Percentiles rank a stretch among this genome's conserved stretches.
Conservation (phyloP, 768 basidiomycete genomes). For the Lyophyllum semitale region DNA sequence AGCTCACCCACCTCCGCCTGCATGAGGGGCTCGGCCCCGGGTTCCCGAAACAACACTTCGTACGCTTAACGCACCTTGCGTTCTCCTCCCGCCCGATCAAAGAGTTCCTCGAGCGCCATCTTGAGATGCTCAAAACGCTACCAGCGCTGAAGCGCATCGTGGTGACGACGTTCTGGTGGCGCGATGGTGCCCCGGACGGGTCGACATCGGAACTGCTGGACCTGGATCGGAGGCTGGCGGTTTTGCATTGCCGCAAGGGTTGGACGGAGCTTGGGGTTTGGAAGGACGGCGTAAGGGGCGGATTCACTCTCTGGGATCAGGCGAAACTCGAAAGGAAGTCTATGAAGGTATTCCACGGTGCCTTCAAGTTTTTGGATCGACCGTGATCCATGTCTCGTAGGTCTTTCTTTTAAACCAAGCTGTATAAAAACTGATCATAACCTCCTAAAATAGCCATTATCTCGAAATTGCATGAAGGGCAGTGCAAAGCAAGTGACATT, state of each 20-base stretch:
- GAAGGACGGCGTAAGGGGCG: constrained; percentile 14
- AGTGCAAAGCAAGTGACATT: too few relatives aligned
- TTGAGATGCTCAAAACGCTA: constrained; percentile 3
- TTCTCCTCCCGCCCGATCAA: constrained; percentile 13
- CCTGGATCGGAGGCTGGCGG: constrained; percentile 9
- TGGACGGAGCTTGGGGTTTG: constrained; percentile 14
- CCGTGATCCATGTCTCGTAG: too few relatives aligned
- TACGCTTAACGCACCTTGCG: constrained; percentile 15
- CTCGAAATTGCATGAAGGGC: too few relatives aligned
- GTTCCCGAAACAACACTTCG: constrained; percentile 14
- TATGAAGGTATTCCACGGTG: constrained; percentile 7
- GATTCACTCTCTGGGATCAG: constrained; percentile 15
- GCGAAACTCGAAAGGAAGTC: constrained; percentile 8
- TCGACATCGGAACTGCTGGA: constrained; percentile 8
- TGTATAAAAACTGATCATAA: too few relatives aligned
- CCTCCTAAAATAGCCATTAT: too few relatives aligned
- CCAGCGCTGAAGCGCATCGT: constrained; percentile 11
- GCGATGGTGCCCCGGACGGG: background rate
- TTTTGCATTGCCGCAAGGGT: constrained; percentile 11
- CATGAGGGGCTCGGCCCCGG: constrained; percentile 11
- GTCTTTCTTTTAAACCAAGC: too few relatives aligned
- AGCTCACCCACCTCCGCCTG: constrained; percentile 18
- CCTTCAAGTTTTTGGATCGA: constrained; percentile 1
- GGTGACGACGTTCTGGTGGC: constrained; percentile 8
- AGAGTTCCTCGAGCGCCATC: constrained; percentile 10